Base-by-base conservation (phyloP, 805 yeast species). In the Sugiyamaella chiloensis region DNA sequence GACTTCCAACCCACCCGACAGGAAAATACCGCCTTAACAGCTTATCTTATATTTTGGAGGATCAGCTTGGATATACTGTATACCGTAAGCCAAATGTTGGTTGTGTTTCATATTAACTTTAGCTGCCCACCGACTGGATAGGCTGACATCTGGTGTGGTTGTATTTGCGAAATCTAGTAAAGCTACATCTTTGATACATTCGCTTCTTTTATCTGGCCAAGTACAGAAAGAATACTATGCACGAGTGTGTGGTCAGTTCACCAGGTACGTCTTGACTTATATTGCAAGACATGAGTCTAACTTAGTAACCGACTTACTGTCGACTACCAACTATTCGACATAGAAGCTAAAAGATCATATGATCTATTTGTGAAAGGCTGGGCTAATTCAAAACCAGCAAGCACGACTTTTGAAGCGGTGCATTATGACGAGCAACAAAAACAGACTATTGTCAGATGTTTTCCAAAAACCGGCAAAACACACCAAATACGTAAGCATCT, bases 1-100 rank as follows among this genome's bases (percentile, higher is more conserved):
- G 99, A 0, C 75, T 93, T 2, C 97, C 99, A 0, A 96, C 87
- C 0, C 99, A 93, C 63, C 98, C 99, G 2, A 85, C 96, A 0
- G 99, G 98, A 2, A 56, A 71, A 47, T 91, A 81, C 66, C 69
- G 91, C 48, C 87, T 76, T 64, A 91, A 91, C 62, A 78, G 95
- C 1, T 73, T 88, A 19, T 85, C 93, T 4, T 85, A 84, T 61
- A 80, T 88, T 7, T 63, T 89, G 56, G 81, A 83, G 60, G 76
- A 76, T 34, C 89, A 88, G 57, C 57, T 69, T 47, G 83, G 82
- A 1, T 65, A 72, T 32, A 65, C 68, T 1, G 87, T 83, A 0
- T 91, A 86, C 61, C 50, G 50, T 46, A 21, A 23, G 50, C 31
- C 2, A 8, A 20, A 5, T 7, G 24, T 24, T 16, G 11, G 43